Evolutionary conservation across 164 flowering plant species (phyloP).

Genomic region (Litsea cubeba): DNA sequence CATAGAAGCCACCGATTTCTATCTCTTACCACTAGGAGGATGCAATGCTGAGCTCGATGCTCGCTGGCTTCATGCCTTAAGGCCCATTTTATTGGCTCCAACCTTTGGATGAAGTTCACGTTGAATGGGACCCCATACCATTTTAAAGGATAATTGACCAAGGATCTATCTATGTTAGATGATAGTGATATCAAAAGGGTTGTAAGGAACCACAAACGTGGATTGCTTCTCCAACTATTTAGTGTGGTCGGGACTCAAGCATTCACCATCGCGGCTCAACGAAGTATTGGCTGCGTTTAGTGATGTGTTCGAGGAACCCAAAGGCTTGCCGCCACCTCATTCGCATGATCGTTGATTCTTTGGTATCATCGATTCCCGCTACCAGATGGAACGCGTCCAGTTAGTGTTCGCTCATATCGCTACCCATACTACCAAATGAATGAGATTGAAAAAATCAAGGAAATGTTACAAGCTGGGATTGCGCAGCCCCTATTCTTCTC

Average conservation of each 20-base stretch:
- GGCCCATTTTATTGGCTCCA: not conserved
- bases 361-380: not conserved
- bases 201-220: no score
- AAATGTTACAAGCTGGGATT: not conserved
- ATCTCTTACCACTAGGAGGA: not conserved
- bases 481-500: not conserved
- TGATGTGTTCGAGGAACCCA: not conserved
- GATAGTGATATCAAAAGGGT: no score
- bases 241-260: not conserved
- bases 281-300: not conserved
- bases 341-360: not conserved
- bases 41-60: not conserved
- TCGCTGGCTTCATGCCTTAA: not conserved
- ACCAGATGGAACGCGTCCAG: not conserved
- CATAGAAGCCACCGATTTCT: not conserved
- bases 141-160: no score
- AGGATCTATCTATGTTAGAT: no score
- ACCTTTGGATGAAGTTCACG: not conserved
- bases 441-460: not conserved
- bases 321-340: not conserved
- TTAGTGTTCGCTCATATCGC: not conserved
- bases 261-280: not conserved
- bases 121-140: no score
- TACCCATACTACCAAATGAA: not conserved
- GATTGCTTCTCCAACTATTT: no score